phyloP scores from a whole-genome alignment of 768 basidiomycete genomes.

The Lentinula sp. region DNA sequence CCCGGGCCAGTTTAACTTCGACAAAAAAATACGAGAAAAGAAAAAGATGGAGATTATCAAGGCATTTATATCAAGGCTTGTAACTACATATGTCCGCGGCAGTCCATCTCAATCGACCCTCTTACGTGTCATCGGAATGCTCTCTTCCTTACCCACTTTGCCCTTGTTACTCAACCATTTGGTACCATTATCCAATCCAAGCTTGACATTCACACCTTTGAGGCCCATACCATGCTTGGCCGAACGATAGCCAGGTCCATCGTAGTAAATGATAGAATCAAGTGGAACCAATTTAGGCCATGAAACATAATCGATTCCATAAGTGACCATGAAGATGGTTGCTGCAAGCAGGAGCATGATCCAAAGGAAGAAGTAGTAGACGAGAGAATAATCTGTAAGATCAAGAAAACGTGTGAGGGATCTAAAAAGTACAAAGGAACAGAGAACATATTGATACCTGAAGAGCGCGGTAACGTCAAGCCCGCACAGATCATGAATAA shows the following conservation, averaged over 20 bases:
- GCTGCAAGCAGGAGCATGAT: conserved; percentile 56
- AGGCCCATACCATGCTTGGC: conserved; percentile 74
- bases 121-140: conserved; percentile 11
- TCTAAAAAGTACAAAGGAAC: not conserved
- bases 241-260: conserved; percentile 83
- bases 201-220: conserved; percentile 9
- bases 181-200: conserved; percentile 10
- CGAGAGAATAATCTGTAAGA: conserved; percentile 69
- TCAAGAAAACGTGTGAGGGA: not conserved
- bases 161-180: conserved; percentile 11
- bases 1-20: not conserved
- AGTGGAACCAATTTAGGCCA: conserved; percentile 88
- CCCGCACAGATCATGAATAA: conserved; percentile 86
- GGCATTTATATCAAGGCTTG: not conserved
- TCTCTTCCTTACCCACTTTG: conserved; percentile 18
- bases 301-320: conserved; percentile 92
- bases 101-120: not conserved
- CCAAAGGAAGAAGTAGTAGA: conserved; percentile 85
- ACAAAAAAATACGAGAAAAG: too few species aligned
- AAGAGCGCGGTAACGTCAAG: conserved; percentile 78
- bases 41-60: not conserved
- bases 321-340: conserved; percentile 65
- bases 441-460: conserved; percentile 42
- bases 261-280: conserved; percentile 81
- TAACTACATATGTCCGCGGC: not conserved